A percentile compares a stretch with the other conserved stretches of the same genome.
Conservation (phyloP, 2,329 filamentous ascomycete genomes). For the Emmonsiellopsis sp. region DNA sequence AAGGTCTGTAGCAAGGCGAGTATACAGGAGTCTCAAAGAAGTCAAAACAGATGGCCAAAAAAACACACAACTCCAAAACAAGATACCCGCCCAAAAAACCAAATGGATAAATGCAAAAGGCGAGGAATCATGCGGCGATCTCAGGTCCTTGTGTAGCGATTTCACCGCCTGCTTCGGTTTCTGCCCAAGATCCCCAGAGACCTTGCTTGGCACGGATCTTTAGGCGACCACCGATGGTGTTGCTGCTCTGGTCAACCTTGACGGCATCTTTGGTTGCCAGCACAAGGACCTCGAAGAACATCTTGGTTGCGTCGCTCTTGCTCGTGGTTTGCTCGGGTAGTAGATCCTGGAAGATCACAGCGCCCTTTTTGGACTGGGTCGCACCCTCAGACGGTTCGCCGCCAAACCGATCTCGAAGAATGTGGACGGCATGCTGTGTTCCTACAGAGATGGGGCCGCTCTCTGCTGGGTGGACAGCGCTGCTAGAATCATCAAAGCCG, state of each 20-base stretch:
- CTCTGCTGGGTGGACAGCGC: constrained; percentile 69
- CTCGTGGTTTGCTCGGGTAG: constrained; percentile 73
- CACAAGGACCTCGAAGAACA: constrained; percentile 97
- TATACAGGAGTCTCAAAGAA: no score
- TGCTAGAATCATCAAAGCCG: constrained; percentile 70
- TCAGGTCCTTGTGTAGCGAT: constrained; percentile 27
- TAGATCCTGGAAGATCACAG: constrained; percentile 83
- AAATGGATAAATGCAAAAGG: constrained; percentile 10
- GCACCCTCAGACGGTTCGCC: constrained; percentile 50
- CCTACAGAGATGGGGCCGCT: constrained; percentile 80
- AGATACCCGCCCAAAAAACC: constrained; percentile 17
- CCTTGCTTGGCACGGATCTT: constrained; percentile 82
- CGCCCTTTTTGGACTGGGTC: constrained; percentile 63
- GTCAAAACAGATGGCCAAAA: no score
- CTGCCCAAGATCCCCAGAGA: constrained; percentile 96
- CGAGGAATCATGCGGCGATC: constrained; percentile 11
- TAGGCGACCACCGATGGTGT: constrained; percentile 66
- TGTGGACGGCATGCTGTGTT: constrained; percentile 91
- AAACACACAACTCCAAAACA: no score
- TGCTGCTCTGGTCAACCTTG: constrained; percentile 80
- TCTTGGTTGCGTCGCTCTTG: constrained; percentile 90
- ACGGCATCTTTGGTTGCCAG: constrained; percentile 96
- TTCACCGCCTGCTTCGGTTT: constrained; percentile 49
- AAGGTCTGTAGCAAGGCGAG: no score
- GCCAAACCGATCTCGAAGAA: constrained; percentile 82